Conservation (phyloP, 75 land plant genomes). For the Pinus taeda region DNA sequence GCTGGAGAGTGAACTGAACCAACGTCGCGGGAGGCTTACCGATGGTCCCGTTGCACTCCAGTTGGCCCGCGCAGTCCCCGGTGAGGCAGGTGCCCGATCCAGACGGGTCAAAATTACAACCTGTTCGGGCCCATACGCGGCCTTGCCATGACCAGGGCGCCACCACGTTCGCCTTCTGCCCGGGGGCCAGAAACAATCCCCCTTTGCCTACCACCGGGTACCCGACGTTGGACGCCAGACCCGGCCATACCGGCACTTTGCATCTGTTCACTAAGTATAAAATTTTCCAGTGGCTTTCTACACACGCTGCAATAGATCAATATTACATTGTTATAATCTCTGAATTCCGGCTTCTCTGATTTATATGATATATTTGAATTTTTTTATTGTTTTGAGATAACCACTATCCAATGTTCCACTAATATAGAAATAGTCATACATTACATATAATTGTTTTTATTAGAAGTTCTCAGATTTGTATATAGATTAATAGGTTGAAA, state of each 20-base stretch:
- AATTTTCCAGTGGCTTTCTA: not conserved
- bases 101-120: slow-evolving; percentile 23
- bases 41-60: slow-evolving; percentile 31
- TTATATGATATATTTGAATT: too few species aligned
- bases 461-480: too few species aligned
- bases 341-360: too few species aligned
- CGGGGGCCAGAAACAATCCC: slow-evolving; percentile 17
- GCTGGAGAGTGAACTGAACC: slow-evolving; percentile 31
- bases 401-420: too few species aligned
- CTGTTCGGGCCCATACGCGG: slow-evolving; percentile 46
- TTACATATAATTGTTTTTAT: too few species aligned
- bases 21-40: slow-evolving; percentile 39
- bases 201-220: slow-evolving; percentile 16
- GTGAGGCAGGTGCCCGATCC: slow-evolving; percentile 29
- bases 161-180: not conserved
- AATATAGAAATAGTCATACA: too few species aligned
- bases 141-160: slow-evolving; percentile 30
- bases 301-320: not conserved
- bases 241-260: slow-evolving; percentile 29
- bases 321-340: too few species aligned
- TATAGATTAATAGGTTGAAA: too few species aligned
- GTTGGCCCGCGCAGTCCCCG: slow-evolving; percentile 36
- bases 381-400: too few species aligned
- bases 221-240: slow-evolving; percentile 28
- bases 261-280: slow-evolving; percentile 19